Evolutionary conservation across 148 eudicot genomes (phyloP).

Genomic region (Silene conica): DNA sequence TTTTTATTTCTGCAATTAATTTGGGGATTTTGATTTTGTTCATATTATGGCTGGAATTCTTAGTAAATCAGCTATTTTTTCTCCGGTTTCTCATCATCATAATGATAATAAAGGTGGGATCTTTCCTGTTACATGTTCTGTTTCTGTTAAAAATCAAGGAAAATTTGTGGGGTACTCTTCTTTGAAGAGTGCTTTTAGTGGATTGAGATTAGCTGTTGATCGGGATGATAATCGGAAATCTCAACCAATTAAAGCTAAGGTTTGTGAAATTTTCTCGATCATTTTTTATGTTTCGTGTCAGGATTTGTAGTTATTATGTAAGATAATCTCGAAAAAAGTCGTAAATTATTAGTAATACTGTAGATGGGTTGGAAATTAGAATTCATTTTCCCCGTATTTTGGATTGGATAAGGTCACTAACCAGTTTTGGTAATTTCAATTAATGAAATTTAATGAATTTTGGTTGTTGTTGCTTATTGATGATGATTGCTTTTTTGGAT

Average conservation of each 20-base stretch:
- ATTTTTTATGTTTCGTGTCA: too few relatives aligned
- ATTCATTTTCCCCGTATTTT: not conserved
- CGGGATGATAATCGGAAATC: constrained; percentile 20
- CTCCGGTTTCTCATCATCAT: constrained; percentile 20
- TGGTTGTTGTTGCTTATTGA: too few relatives aligned
- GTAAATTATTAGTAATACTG: not conserved
- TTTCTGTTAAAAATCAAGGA: constrained; percentile 21
- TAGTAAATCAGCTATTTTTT: constrained; percentile 23
- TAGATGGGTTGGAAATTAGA: not conserved
- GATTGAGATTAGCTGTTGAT: constrained; percentile 28
- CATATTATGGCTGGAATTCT: constrained; percentile 25
- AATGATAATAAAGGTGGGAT: not conserved
- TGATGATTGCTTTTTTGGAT: not conserved
- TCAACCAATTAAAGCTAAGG: constrained; percentile 34
- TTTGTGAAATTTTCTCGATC: constrained; percentile 16
- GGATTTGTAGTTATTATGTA: too few relatives aligned
- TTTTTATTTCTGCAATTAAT: constrained; percentile 1
- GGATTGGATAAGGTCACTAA: too few relatives aligned
- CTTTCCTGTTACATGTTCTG: constrained; percentile 17
- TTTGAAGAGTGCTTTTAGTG: constrained; percentile 31
- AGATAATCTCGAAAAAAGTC: too few relatives aligned
- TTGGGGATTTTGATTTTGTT: constrained; percentile 8
- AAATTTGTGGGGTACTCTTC: constrained; percentile 25
- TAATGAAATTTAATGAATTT: too few relatives aligned
- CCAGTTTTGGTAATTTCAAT: not conserved